Conservation (phyloP, 208 protist genomes). For the Lotmaria passim region DNA sequence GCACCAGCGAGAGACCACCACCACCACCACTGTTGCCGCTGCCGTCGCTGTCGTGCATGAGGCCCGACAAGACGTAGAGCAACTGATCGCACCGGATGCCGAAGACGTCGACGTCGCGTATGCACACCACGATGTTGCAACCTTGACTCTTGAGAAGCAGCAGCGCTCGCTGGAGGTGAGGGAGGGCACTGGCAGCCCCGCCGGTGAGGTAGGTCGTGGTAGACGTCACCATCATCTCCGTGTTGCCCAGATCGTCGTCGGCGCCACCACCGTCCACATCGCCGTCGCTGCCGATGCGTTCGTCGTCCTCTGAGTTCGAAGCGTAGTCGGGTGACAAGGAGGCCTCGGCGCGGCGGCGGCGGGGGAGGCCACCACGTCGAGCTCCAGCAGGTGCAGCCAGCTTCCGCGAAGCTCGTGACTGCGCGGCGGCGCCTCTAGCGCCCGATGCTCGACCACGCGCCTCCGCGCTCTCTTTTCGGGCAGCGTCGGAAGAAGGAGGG, state of each 20-base stretch:
- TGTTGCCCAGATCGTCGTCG: constrained; percentile 29
- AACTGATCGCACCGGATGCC: constrained; percentile 84
- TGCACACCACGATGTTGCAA: constrained; percentile 73
- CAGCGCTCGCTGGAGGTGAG: constrained; percentile 74
- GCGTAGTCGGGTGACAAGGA: not conserved
- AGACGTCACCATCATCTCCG: constrained; percentile 52
- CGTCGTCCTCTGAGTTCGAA: not conserved
- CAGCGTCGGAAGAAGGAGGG: too few species aligned
- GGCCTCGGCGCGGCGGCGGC: too few species aligned
- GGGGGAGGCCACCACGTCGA: too few species aligned
- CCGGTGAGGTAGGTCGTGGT: constrained; percentile 64
- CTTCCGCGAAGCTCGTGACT: too few species aligned
- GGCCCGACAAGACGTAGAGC: constrained; percentile 81
- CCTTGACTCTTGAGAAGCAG: constrained; percentile 68
- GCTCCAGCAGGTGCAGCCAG: not conserved
- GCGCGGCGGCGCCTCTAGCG: too few species aligned
- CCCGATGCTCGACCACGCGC: too few species aligned
- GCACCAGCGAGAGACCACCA: constrained; percentile 70
- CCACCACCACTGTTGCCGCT: constrained; percentile 40
- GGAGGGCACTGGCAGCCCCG: constrained; percentile 70
- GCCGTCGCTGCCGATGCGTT: too few species aligned
- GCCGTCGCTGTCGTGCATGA: constrained; percentile 84
- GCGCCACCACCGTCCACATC: constrained; percentile 28
- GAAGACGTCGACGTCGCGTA: constrained; percentile 79
- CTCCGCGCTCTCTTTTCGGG: not conserved